Evolutionary conservation across 768 basidiomycete genomes (phyloP).

Genomic region (Fomitopsis serialis): DNA sequence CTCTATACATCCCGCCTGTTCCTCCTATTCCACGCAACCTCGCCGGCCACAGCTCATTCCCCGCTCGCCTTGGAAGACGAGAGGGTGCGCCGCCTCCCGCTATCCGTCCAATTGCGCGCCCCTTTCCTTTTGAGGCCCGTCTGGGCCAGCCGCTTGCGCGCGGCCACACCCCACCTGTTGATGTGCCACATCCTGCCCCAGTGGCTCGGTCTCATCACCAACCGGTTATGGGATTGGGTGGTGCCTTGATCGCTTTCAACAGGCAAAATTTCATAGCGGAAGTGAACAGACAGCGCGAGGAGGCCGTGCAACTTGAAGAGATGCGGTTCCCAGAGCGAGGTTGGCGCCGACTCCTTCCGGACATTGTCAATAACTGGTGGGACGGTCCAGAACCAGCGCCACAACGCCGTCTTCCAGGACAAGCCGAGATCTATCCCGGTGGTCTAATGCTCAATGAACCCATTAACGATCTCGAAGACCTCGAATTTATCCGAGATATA

Average conservation of each 20-base stretch:
- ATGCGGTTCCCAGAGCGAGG: not conserved
- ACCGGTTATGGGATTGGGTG: slow-evolving; percentile 62
- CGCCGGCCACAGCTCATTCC: slow-evolving; percentile 31
- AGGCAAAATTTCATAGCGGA: slow-evolving; percentile 20
- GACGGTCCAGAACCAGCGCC: not conserved
- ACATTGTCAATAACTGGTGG: not conserved
- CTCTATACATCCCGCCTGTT: slow-evolving; percentile 46
- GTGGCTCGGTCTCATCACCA: slow-evolving; percentile 49
- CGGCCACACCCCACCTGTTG: slow-evolving; percentile 19
- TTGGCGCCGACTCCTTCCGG: not conserved
- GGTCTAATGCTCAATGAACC: not conserved
- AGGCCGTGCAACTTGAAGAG: slow-evolving; percentile 2
- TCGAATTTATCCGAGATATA: not conserved
- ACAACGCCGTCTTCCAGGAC: not conserved
- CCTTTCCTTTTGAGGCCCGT: slow-evolving; percentile 45
- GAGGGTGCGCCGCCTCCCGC: slow-evolving; percentile 24
- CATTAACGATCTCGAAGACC: not conserved
- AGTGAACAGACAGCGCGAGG: slow-evolving; percentile 7
- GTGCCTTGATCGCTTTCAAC: slow-evolving; percentile 47
- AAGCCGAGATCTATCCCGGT: not conserved
- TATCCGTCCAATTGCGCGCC: slow-evolving; percentile 46
- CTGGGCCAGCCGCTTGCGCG: slow-evolving; percentile 18
- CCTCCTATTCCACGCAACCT: slow-evolving; percentile 41
- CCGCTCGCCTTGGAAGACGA: slow-evolving; percentile 22
- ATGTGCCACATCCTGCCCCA: slow-evolving; percentile 21